Evolutionary conservation across 2,329 filamentous ascomycete genomes (phyloP).

Genomic region (Pseudogymnoascus sp.): DNA sequence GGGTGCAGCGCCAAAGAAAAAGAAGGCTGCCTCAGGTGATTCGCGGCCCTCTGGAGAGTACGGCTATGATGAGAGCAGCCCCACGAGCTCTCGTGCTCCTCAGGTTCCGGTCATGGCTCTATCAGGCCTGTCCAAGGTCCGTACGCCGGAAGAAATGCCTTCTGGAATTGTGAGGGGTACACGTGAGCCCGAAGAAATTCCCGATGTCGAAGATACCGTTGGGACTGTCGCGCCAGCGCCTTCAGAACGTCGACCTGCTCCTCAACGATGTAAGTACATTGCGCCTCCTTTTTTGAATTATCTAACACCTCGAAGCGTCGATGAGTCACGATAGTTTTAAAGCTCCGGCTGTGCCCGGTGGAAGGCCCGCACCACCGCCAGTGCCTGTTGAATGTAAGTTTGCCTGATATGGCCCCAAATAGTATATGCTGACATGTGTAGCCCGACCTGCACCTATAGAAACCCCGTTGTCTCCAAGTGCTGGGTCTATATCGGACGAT

Average conservation of each 20-base stretch:
- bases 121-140: constrained; percentile 57
- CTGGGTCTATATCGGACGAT: constrained; percentile 82
- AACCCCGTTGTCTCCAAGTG: constrained; percentile 54
- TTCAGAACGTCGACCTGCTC: constrained; percentile 30
- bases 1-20: constrained; percentile 49
- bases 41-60: constrained; percentile 38
- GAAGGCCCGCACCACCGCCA: constrained; percentile 47
- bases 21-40: constrained; percentile 29
- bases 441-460: constrained; percentile 52
- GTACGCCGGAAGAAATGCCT: constrained; percentile 39
- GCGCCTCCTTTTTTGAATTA: background rate
- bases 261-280: constrained; percentile 25
- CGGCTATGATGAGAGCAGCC: constrained; percentile 32
- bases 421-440: constrained; percentile 31
- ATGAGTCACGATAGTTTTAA: constrained; percentile 9
- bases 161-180: constrained; percentile 28
- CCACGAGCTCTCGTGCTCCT: constrained; percentile 37
- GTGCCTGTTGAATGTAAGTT: constrained; percentile 54
- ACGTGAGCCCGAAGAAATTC: constrained; percentile 35
- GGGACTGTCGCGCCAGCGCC: constrained; percentile 39
- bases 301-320: background rate
- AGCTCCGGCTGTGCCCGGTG: constrained; percentile 29
- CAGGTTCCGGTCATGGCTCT: constrained; percentile 56
- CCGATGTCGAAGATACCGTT: constrained; percentile 46
- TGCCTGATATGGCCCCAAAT: background rate